A percentile compares a stretch with the other conserved stretches of the same genome.
Evolutionary conservation across 768 basidiomycete genomes (phyloP).

Genomic region (Paxillus rubicundulus): DNA sequence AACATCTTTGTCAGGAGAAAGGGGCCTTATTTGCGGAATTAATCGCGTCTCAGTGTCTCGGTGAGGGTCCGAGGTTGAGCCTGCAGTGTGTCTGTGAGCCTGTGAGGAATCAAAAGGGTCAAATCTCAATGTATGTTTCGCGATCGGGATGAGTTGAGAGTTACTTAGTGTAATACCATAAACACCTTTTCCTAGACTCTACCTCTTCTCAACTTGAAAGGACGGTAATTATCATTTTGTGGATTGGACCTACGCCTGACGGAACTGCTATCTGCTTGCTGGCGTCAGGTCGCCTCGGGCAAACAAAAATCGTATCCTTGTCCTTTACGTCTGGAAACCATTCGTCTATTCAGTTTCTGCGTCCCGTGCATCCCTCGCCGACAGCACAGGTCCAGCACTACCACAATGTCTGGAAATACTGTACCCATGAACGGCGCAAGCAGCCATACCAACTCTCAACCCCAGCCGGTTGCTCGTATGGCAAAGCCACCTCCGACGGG

Average conservation of each 20-base stretch:
- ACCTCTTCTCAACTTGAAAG: background rate
- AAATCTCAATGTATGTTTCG: background rate
- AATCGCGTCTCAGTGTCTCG: too few species aligned
- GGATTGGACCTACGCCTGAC: background rate
- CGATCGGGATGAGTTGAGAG: background rate
- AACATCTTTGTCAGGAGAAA: too few species aligned
- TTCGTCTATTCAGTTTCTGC: conserved; percentile 25
- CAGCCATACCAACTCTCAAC: conserved; percentile 17
- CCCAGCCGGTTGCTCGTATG: conserved; percentile 29
- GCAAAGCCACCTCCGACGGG: conserved; percentile 55
- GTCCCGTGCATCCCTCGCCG: conserved; percentile 31
- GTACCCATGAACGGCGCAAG: conserved; percentile 49
- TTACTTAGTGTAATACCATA: background rate
- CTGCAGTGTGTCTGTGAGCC: too few species aligned
- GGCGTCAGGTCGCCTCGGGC: background rate
- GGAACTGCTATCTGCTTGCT: background rate
- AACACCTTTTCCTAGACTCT: background rate
- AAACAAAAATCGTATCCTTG: conserved; percentile 7
- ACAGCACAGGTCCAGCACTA: conserved; percentile 15
- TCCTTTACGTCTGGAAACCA: conserved; percentile 14
- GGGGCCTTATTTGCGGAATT: too few species aligned
- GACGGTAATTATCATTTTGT: background rate
- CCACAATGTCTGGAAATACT: conserved; percentile 22
- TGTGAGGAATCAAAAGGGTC: background rate
- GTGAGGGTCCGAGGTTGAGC: too few species aligned